Conservation (phyloP, 2,329 filamentous ascomycete genomes). For the Epichloe gansuensis region DNA sequence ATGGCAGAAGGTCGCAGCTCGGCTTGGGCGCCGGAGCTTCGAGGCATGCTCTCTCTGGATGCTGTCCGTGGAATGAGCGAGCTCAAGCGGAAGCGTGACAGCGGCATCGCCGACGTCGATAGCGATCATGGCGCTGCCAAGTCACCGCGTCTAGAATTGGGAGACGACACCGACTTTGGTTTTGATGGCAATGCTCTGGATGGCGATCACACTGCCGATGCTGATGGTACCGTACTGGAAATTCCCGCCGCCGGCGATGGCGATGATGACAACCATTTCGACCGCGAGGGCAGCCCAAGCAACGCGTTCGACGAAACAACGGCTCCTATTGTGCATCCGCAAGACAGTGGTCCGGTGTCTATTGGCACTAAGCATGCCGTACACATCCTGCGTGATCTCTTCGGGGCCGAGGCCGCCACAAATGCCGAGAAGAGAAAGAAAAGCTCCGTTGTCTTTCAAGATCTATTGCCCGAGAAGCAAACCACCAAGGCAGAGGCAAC, state of each 20-base stretch:
- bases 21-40: conserved; percentile 84
- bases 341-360: conserved; percentile 76
- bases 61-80: conserved; percentile 65
- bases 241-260: conserved; percentile 37
- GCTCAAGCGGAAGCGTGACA: conserved; percentile 88
- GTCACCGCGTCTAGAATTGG: conserved; percentile 56
- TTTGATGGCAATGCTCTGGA: conserved; percentile 34
- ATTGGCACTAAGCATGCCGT: conserved; percentile 91
- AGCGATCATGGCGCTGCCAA: conserved; percentile 52
- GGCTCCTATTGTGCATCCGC: conserved; percentile 62
- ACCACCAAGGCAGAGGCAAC: conserved; percentile 86
- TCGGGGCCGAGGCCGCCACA: conserved; percentile 60
- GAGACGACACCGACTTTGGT: conserved; percentile 48
- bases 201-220: conserved; percentile 39
- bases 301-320: conserved; percentile 71
- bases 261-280: conserved; percentile 34
- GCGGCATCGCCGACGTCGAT: conserved; percentile 69
- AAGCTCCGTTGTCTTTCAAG: conserved; percentile 74
- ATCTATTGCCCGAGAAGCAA: conserved; percentile 69
- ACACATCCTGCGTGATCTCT: conserved; percentile 80
- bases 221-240: conserved; percentile 52
- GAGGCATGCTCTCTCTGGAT: conserved; percentile 82
- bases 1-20: conserved; percentile 68
- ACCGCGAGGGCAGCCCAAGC: conserved; percentile 31
- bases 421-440: conserved; percentile 63